A percentile compares a stretch with the other conserved stretches of the same genome.
These are phyloP conservation scores for Suillus plorans DNA, from an alignment of 768 basidiomycete species.

Conservation along the genomic window DNA sequence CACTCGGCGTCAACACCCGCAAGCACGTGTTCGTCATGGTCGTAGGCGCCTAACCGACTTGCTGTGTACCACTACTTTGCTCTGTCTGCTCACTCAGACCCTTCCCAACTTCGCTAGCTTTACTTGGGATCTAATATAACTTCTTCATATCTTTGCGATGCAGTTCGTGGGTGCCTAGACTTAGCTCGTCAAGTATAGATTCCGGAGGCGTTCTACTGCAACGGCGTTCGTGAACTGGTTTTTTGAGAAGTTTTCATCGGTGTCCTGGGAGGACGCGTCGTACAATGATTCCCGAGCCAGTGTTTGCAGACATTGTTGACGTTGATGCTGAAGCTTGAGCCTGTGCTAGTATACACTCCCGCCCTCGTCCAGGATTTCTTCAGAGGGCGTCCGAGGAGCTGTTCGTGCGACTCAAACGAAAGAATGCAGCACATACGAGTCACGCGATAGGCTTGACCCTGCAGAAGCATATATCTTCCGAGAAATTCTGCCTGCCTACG, in stretches of 20 bases:
- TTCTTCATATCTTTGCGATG: slow-evolving; percentile 36
- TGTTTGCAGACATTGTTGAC: neutral
- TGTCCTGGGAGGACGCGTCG: slow-evolving; percentile 53
- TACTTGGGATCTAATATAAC: neutral
- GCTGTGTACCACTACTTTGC: neutral
- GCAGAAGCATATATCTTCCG: no score
- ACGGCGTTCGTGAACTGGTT: neutral
- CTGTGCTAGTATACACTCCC: slow-evolving; percentile 20
- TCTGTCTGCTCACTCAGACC: neutral
- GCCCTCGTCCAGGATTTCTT: slow-evolving; percentile 19
- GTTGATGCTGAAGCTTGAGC: neutral
- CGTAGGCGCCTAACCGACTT: neutral
- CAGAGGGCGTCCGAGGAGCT: slow-evolving; percentile 15
- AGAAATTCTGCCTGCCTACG: no score
- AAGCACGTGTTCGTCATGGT: neutral
- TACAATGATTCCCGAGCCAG: no score
- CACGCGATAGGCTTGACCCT: neutral
- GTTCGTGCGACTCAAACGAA: neutral
- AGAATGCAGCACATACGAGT: neutral
- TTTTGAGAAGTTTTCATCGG: neutral
- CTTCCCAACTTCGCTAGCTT: neutral
- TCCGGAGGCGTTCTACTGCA: neutral
- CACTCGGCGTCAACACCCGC: neutral
- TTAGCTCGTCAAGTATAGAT: neutral
- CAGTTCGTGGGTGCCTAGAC: neutral